Evolutionary conservation across 1,284 basidiomycete genomes (phyloP).

Genomic region (Melampsora americana): DNA sequence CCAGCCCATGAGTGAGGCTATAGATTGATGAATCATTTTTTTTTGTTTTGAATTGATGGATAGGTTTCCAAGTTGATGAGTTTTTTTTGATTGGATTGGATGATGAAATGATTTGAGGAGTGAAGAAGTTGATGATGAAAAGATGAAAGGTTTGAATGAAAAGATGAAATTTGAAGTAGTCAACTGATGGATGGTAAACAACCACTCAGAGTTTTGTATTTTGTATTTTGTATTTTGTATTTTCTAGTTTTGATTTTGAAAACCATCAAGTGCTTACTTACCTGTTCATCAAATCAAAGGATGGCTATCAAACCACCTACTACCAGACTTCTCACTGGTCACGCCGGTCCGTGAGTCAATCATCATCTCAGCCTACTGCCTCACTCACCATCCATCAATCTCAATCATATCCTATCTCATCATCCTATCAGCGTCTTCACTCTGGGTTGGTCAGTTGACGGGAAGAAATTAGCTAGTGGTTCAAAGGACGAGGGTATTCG

Average conservation of each 20-base stretch:
- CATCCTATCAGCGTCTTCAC: slow-evolving; percentile 22
- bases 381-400: not conserved
- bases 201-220: no score
- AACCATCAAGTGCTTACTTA: no score
- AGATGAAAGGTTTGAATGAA: no score
- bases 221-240: no score
- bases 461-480: slow-evolving; percentile 25
- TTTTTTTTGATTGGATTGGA: no score
- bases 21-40: not conserved
- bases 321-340: slow-evolving; percentile 28
- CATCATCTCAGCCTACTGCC: not conserved
- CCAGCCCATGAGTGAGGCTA: slow-evolving; percentile 38
- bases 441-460: slow-evolving; percentile 33
- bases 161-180: no score
- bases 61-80: not conserved
- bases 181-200: no score
- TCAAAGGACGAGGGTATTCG: slow-evolving; percentile 38
- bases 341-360: slow-evolving; percentile 26
- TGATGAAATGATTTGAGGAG: no score
- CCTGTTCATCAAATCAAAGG: no score
- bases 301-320: slow-evolving; percentile 32
- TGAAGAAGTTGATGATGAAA: no score
- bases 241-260: no score
- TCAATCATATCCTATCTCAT: not conserved
- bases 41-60: not conserved